Conservation (phyloP, 2,329 filamentous ascomycete genomes). For the Penicillium sclerotigenum region DNA sequence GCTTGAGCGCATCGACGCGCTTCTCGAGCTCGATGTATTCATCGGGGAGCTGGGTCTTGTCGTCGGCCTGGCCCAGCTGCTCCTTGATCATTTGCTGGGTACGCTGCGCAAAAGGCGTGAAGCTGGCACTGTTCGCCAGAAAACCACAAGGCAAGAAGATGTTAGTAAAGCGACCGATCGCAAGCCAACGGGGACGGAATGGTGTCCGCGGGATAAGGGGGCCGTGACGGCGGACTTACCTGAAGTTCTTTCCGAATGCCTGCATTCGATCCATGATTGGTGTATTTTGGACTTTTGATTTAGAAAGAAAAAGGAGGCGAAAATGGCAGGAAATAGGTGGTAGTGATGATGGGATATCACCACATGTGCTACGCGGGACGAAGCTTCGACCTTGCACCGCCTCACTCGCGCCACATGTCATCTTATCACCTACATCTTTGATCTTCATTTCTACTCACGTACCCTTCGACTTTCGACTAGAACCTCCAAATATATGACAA, state of each 20-base stretch:
- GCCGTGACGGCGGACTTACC: slow-evolving; percentile 46
- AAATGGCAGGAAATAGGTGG: neutral
- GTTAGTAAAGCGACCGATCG: slow-evolving; percentile 31
- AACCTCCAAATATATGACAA: neutral
- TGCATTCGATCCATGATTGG: slow-evolving; percentile 64
- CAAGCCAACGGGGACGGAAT: slow-evolving; percentile 10
- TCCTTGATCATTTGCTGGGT: slow-evolving; percentile 98
- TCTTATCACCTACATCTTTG: slow-evolving; percentile 1
- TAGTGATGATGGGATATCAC: slow-evolving; percentile 11
- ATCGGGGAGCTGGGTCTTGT: slow-evolving; percentile 95
- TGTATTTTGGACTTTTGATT: neutral
- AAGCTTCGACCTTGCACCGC: slow-evolving; percentile 22
- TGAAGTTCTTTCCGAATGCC: slow-evolving; percentile 68
- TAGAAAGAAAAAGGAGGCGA: slow-evolving; percentile 1
- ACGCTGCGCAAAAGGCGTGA: slow-evolving; percentile 88
- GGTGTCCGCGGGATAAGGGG: slow-evolving; percentile 4
- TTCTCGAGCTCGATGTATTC: slow-evolving; percentile 99
- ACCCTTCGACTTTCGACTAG: neutral
- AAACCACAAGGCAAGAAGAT: slow-evolving; percentile 39
- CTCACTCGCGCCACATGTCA: slow-evolving; percentile 25
- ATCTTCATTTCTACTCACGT: neutral
- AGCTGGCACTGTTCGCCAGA: slow-evolving; percentile 65
- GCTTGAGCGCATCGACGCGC: slow-evolving; percentile 94
- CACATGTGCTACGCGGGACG: slow-evolving; percentile 13
- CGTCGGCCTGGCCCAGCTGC: slow-evolving; percentile 89